Base-by-base conservation (phyloP, 805 yeast species). In the Teunomyces pallodes region DNA sequence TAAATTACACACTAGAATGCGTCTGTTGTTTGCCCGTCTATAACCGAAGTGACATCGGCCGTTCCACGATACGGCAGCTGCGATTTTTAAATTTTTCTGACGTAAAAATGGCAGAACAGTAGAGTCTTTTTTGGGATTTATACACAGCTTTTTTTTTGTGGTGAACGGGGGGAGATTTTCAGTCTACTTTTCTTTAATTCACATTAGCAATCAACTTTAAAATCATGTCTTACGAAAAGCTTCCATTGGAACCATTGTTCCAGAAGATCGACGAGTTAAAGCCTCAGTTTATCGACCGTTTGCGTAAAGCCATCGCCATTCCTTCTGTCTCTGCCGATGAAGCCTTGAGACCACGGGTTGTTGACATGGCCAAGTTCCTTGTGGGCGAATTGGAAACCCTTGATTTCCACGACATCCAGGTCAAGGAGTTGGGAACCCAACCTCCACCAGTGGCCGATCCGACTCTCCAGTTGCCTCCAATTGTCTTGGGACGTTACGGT, bases 251-350 rank as follows among this genome's bases (percentile, higher is more conserved):
- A 46, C 72, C 75, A n/a, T 65, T 74, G 49, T 84, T 85, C 62
- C 66, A 67, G 27, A 83, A 86, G 65, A 84, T 89, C 56, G 87
- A 85, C 56, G 85, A 80, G 58, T 80, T 88, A 64, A 84, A 88
- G 69, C 87, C 91, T 5, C 69, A 76, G 52, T 91, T 86, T 74
- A 82, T 87, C 57, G 72, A 79, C 47, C 76, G 96, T 56, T 77
- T 94, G 51, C 69, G 83, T 38, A 76, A 85, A 44, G 97, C 97
- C n/a, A 90, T 94, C 41, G 87, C 90, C 50, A 94, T 92, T 57
- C 95, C 96, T 42, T 91, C 97, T 8, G 98, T 94, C 41, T 90
- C 97, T 4, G 83, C 89, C 36, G 99, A 94, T 64, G 96, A 90
- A 62, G 67, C 83, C 9, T 79, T 89, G 56, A 87, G 99, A 69